Percentiles rank a stretch among this genome's conserved stretches.
Conservation (phyloP, 805 yeast species). For the Saturnispora ahearnii region DNA sequence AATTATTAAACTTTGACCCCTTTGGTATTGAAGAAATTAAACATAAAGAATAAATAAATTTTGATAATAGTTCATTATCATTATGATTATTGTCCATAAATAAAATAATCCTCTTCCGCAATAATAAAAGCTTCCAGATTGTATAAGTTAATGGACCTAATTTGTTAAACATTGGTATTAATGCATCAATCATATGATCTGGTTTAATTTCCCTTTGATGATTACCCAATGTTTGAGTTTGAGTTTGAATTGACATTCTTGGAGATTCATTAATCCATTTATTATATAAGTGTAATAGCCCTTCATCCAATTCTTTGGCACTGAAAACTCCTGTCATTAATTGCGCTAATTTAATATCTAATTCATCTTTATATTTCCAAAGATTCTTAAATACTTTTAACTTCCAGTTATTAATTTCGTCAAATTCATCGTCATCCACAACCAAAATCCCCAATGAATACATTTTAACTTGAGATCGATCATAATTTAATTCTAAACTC, state of each 20-base stretch:
- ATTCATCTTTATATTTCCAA: slow-evolving; percentile 31
- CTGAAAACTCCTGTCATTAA: neutral
- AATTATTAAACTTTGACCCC: slow-evolving; percentile 30
- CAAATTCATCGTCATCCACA: slow-evolving; percentile 34
- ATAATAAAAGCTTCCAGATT: slow-evolving; percentile 52
- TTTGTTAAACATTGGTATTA: slow-evolving; percentile 37
- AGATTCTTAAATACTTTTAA: slow-evolving; percentile 34
- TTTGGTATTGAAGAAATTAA: slow-evolving; percentile 56
- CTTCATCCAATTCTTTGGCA: neutral
- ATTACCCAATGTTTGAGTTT: neutral
- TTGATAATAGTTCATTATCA: slow-evolving; percentile 25
- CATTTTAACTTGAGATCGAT: slow-evolving; percentile 44
- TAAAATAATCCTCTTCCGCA: slow-evolving; percentile 48
- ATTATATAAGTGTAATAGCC: neutral
- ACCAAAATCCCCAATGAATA: slow-evolving; percentile 56
- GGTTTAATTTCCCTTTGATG: slow-evolving; percentile 14
- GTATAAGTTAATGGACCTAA: slow-evolving; percentile 61
- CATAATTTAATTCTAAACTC: slow-evolving; percentile 16
- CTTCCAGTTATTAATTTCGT: slow-evolving; percentile 27
- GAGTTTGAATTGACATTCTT: neutral
- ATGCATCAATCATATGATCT: slow-evolving; percentile 38
- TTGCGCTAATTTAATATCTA: slow-evolving; percentile 8
- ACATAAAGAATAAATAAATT: slow-evolving; percentile 49
- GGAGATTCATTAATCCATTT: neutral
- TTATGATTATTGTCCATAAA: neutral